Base-by-base conservation (phyloP, 805 yeast genomes). In the Lachancea quebecensis region DNA sequence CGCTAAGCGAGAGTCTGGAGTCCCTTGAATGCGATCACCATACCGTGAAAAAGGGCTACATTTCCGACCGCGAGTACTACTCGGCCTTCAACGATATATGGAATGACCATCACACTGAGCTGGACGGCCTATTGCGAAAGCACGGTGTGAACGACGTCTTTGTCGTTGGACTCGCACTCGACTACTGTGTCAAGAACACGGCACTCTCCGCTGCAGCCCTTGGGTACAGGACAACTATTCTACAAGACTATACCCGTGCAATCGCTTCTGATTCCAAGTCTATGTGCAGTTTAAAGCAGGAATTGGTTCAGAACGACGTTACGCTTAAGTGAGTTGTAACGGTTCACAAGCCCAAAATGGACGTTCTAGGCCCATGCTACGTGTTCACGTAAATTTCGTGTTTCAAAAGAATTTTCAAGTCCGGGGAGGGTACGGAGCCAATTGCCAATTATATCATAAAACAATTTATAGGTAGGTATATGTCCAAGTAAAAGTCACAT, bases 41-140 rank as follows among this genome's bases (percentile, higher is more conserved):
- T 53, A 67, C 78, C 1, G 79, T 90, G 7, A 71, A 72, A 47
- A 90, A 91, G 65, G 98, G 97, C 0, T 73, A 71, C 47, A 62
- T 82, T 27, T 68, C 67, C 21, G 89, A 85, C 53, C 64, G 93
- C 16, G 98, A 90, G 60, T 88, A 82, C 60, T 90, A 88, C 58
- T 88, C 96, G 12, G 89, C 95, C 27, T 90, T 90, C 60, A 70
- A 74, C 43, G 98, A 90, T 63, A 72, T 78, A 27, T 86, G 95
- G 91, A 73, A 77, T 25, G 56, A 76, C 25, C 82, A 83, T 56
- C 69, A 77, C 36, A 89, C 97, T 0, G 90, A 79, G 44, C 67
- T 89, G 50, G 70, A 73, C 42, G 61, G 58, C 1, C 65, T 72
- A 35, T 69, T 90, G 50, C 61, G 58, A 21, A 55, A 67, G 1